Conservation (phyloP, 345 rosid genomes). For the Populus euphratica region DNA sequence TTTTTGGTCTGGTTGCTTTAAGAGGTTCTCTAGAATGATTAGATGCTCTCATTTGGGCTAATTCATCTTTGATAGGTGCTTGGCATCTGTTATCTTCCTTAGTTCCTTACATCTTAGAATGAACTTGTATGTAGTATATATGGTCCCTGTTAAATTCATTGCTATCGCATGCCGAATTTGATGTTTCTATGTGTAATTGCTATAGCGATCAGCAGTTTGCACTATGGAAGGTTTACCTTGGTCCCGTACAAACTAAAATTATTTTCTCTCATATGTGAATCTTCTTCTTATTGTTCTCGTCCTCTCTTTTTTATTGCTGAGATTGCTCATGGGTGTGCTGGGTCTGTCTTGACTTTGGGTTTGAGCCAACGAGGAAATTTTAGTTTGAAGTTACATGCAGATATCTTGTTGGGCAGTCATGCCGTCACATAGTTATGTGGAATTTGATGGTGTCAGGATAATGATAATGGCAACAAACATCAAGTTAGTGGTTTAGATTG, state of each 20-base stretch:
- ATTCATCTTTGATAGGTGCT: not conserved
- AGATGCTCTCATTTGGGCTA: not conserved
- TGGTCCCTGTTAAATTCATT: not conserved
- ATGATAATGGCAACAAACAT: not conserved
- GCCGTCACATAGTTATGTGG: not conserved
- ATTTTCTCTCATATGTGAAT: not conserved
- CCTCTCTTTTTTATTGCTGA: not conserved
- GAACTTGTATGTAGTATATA: not conserved
- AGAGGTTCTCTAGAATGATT: not conserved
- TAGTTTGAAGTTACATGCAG: not conserved
- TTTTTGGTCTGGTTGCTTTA: not conserved
- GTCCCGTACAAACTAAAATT: not conserved
- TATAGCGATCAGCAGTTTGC: not conserved
- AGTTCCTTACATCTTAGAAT: not conserved
- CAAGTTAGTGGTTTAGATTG: too few relatives aligned
- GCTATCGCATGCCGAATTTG: not conserved
- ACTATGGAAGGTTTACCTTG: not conserved
- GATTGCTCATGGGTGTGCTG: not conserved
- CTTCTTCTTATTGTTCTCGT: not conserved
- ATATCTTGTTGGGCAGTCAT: not conserved
- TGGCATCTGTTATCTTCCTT: not conserved
- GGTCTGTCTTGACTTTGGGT: not conserved
- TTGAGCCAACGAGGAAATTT: not conserved
- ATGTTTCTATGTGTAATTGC: not conserved
- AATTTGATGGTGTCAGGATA: not conserved